Evolutionary conservation across 1,284 basidiomycete species (phyloP), one percentile per base, ranked within the genome.

Genomic region (Thecaphora frezii): DNA sequence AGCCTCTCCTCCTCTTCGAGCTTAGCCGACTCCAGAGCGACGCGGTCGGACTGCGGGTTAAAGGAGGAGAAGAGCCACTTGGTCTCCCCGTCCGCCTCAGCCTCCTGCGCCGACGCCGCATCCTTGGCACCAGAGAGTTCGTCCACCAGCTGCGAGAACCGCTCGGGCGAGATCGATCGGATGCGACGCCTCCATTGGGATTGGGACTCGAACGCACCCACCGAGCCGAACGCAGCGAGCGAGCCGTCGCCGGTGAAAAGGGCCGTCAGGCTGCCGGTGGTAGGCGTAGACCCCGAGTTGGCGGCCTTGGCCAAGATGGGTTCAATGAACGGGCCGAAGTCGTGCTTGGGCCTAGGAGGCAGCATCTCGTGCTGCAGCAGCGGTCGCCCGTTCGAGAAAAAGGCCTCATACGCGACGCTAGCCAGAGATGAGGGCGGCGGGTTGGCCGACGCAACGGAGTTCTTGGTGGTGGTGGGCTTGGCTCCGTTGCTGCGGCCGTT

Each of bases 361-460:
- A 69, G 60, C 51, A 64, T 58, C 48, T 65, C 64, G 48, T 70
- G 69, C 50, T 72, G 63, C 39, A 72, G 51, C 48, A 72, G 48
- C 5, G 70, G 70, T 1, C 70, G 57, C 2, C 54, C 58, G 14
- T 57, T 56, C 18, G 67, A 54, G 57, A 68, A 72, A 22, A 72
- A 72, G 56, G 58, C 54, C 49, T 72, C 60, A 55, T 55, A 63
- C 28, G 65, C 67, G 8, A 72, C 51, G 30, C 40, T 58, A 21
- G 46, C 50, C 18, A 66, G 51, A 21, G 68, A 59, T 1, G 68
- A 62, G 1, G 61, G 65, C 36, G 69, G 70, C 12, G 70, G 70
- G 30, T 60, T 56, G 54, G 64, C 64, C 16, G 68, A 41, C 21
- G 54, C 37, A 12, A 48, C 48, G 38, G 52, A 46, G 7, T 54